phyloP scores from a whole-genome alignment of 169 alveolate species.

The Hepatocystis sp. region DNA sequence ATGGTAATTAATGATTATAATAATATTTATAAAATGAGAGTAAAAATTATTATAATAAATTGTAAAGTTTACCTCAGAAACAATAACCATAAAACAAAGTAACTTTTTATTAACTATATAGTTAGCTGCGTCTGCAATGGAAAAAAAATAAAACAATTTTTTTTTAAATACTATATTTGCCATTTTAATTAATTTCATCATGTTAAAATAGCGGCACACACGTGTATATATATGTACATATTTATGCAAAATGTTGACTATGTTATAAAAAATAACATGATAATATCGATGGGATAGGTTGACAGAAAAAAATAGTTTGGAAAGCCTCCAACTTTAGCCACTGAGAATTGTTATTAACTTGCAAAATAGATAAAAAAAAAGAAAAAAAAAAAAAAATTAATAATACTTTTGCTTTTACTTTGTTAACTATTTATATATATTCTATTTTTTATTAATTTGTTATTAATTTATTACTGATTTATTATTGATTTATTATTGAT shows the following conservation, averaged over 20 bases:
- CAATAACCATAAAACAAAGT: constrained; percentile 29
- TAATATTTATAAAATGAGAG: no score
- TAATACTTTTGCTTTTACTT: no score
- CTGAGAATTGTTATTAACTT: constrained; percentile 28
- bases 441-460: no score
- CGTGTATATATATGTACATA: neutral
- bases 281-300: constrained; percentile 58
- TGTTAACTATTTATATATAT: neutral
- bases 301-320: constrained; percentile 54
- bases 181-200: constrained; percentile 2
- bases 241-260: no score
- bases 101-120: constrained; percentile 30
- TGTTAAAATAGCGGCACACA: neutral
- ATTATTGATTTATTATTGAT: no score
- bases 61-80: constrained; percentile 71
- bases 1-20: no score
- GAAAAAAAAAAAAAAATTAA: neutral
- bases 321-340: constrained; percentile 60
- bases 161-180: neutral
- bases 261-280: constrained; percentile 26
- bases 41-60: no score
- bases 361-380: constrained; percentile 1
- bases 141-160: neutral
- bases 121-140: constrained; percentile 35
- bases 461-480: no score